Evolutionary conservation across 805 yeast genomes (phyloP), one percentile per base, ranked within the genome.

Genomic region (Cyberlindnera maclurae): DNA sequence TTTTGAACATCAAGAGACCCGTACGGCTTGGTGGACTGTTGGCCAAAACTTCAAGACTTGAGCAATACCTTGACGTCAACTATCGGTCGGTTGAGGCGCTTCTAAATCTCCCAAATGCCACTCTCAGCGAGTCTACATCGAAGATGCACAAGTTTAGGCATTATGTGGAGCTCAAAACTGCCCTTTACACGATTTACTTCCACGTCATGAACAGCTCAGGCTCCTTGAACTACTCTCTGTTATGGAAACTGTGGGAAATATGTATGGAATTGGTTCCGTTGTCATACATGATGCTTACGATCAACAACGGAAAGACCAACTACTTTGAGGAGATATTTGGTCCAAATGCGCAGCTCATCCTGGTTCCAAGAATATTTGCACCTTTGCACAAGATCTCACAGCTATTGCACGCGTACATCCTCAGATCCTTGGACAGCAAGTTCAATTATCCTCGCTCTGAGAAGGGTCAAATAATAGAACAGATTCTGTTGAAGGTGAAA

Each of bases 1-100:
- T 71, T 4, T 55, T 74, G 33, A 62, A 69, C 46, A 60, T 77
- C 18, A 61, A 59, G 11, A 55, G 57, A 1, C 53, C 58, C 7
- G 59, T 72, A 12, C 58, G 61, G 1, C 49, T 77, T 33, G 48
- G 53, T 9, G 64, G 60, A 2, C 44, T 79, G 4, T 45, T 70
- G 26, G 44, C 50, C 2, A 46, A 55, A 15, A 32, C 75, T 1
- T 45, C 56, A 9, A 58, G 56, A 4, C 51, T 76, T 16, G 77
- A 74, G 42, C 34, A 37, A 1, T 53, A 52, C 26, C 28, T 73
- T 7, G 43, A 38, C 12, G 47, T 47, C 11, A 49, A 52, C 9
- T 33, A 34, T 4, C 69, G 45, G 3, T 40, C 61, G 13, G 38
- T 52, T 15, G 52, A 49, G 10, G 34, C 52, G 8, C 44, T 70